Conservation (phyloP, 1,139 yeast species). For the Blastobotrys apis region DNA sequence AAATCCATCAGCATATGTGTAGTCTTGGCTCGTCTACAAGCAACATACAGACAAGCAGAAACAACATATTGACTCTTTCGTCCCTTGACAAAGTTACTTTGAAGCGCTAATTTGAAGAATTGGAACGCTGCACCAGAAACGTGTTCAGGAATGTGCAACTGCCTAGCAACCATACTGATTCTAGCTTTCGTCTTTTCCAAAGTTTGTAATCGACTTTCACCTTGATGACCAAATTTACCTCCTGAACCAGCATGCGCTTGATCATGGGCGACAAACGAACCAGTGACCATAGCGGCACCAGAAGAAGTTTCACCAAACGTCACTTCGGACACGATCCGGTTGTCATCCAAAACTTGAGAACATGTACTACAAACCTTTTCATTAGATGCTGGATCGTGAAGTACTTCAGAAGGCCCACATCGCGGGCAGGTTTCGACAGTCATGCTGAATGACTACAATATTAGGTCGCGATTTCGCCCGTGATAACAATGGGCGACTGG, state of each 20-base stretch:
- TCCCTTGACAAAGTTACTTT: constrained; percentile 90
- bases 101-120: constrained; percentile 83
- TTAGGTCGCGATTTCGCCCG: too few relatives aligned
- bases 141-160: constrained; percentile 74
- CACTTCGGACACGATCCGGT: constrained; percentile 92
- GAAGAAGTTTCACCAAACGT: constrained; percentile 87
- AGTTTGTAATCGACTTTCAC: constrained; percentile 83
- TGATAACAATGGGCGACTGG: too few relatives aligned
- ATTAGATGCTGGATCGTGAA: constrained; percentile 7
- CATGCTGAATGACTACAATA: too few relatives aligned
- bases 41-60: constrained; percentile 90
- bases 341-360: constrained; percentile 86
- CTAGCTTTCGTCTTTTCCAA: constrained; percentile 73
- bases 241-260: constrained; percentile 75
- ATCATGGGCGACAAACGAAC: constrained; percentile 86
- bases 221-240: constrained; percentile 49
- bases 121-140: constrained; percentile 82
- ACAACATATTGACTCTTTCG: constrained; percentile 90
- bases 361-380: constrained; percentile 77
- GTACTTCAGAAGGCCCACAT: constrained; percentile 12
- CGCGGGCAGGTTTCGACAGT: constrained; percentile 1
- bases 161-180: constrained; percentile 73
- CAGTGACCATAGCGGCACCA: constrained; percentile 96
- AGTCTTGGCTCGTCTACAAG: constrained; percentile 86
- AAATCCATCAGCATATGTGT: constrained; percentile 96